Base-by-base conservation (phyloP, 106 monocot genomes). In the Dendrobium chrysotoxum region DNA sequence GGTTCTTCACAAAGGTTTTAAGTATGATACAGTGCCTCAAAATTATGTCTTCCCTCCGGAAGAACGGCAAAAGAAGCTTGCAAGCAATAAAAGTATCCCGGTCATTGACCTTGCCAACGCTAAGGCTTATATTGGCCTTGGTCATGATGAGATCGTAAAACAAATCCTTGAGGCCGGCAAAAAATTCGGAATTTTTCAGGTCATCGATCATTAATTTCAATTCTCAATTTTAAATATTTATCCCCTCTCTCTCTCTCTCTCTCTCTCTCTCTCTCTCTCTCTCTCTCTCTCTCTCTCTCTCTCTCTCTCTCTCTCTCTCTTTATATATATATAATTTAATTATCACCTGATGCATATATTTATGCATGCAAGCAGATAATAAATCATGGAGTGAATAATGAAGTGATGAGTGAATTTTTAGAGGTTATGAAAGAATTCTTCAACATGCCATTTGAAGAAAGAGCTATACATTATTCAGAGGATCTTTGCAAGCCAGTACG, bases 311-410 rank as follows among this genome's bases (percentile, higher is more conserved):
- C 11, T 25, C 1, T 15, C 8, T 39, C 38, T 45, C 4, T 21
- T n/a, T n/a, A n/a, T n/a, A n/a, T n/a, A n/a, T n/a, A n/a, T n/a
- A n/a, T n/a, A n/a, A n/a, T n/a, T n/a, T n/a, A 35, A 11, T 40
- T 5, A 40, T 23, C 40, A 2, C 40, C 5, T 3, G 2, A 40
- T 40, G 5, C 5, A 42, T 42, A 42, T 42, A 42, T 8, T 4
- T 8, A 4, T 65, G 7, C 12, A 40, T 40, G 5, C 1, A 26
- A 54, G 31, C 53, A 83, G 83, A 72, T 83, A 25, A 26, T 83
- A 4, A 83, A 83, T 18, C 83, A 83, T 83, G 83, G 83, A 2
- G 23, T 83, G n/a, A 26, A 28, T 1, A 18, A 72, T 20, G 40
- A 79, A 58, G n/a, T 79, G 41, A 53, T 78, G 0, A 30, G 39